Evolutionary conservation across 306 rosid genomes (phyloP), one percentile per base, ranked within the genome.

Genomic region (Abrus precatorius): DNA sequence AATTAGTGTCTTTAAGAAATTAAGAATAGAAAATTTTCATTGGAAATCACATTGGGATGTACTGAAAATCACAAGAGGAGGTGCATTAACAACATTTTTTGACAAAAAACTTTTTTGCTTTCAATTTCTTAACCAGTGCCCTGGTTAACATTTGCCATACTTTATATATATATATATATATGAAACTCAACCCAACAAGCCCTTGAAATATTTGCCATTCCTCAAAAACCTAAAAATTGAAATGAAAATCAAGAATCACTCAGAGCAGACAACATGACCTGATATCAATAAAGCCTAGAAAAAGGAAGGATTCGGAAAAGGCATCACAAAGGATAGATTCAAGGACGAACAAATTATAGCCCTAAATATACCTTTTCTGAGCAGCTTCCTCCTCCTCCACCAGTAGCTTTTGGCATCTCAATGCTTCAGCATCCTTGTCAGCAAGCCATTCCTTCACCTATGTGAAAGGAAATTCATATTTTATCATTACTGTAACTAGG

Each of bases 321-420:
- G 44, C 41, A 27, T 5, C 65, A 48, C 44, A 54, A 61, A 14
- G n/a, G 52, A 47, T 53, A 69, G 72, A 50, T 54, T 71, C 38
- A 67, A 53, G 55, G 27, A 14, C 29, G 33, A 86, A 70, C 53
- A 41, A 34, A 70, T 79, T 53, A 62, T 60, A 57, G 71, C 38
- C 49, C 69, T 48, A 72, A 48, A 65, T 13, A 59, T 76, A 95
- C 99, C 98, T 93, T 89, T 86, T 93, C 85, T 87, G 98, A 87
- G 92, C 96, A 82, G 94, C 97, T 89, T 95, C 99, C 77, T 93
- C 98, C 86, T 95, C 99, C 84, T 93, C 98, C 85, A 95, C 87
- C 56, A 93, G 93, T 71, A 89, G 87, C 80, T 91, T 90, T 84
- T 95, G 96, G 69, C 90, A 93, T 84, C 91, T 89, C 88, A 91